Evolutionary conservation across 169 alveolate genomes (phyloP).

Genomic region (Cryptosporidium xiaoi): DNA sequence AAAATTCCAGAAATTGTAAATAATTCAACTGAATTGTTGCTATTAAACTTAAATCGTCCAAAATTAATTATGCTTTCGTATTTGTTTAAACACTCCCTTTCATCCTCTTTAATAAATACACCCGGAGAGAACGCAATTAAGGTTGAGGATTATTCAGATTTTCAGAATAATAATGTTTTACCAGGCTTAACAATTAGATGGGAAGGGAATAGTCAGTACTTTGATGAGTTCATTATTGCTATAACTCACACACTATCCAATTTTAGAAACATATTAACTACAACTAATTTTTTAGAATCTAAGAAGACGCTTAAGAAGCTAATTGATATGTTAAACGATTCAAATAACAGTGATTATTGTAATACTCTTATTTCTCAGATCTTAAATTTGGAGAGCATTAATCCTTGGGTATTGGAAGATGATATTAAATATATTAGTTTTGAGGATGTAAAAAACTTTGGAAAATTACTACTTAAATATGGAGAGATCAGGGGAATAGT

Average conservation of each 20-base stretch:
- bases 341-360: slow-evolving; percentile 40
- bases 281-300: slow-evolving; percentile 1
- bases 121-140: slow-evolving; percentile 3
- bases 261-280: slow-evolving; percentile 11
- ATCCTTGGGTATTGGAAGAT: slow-evolving; percentile 26
- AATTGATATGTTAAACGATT: not conserved
- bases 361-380: slow-evolving; percentile 4
- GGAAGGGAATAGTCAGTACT: slow-evolving; percentile 42
- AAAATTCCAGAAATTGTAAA: slow-evolving; percentile 16
- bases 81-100: slow-evolving; percentile 21
- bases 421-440: slow-evolving; percentile 43
- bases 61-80: slow-evolving; percentile 25
- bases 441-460: slow-evolving; percentile 30
- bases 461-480: slow-evolving; percentile 37
- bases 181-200: slow-evolving; percentile 43
- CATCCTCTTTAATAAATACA: not conserved
- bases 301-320: slow-evolving; percentile 7
- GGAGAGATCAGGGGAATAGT: slow-evolving; percentile 54
- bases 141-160: slow-evolving; percentile 40
- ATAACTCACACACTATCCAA: not conserved
- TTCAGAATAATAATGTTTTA: slow-evolving; percentile 7
- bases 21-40: slow-evolving; percentile 36
- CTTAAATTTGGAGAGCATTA: slow-evolving; percentile 17
- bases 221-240: slow-evolving; percentile 14
- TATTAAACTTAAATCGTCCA: slow-evolving; percentile 27